Conservation (phyloP, 768 basidiomycete genomes). For the Nidularia pulvinata region DNA sequence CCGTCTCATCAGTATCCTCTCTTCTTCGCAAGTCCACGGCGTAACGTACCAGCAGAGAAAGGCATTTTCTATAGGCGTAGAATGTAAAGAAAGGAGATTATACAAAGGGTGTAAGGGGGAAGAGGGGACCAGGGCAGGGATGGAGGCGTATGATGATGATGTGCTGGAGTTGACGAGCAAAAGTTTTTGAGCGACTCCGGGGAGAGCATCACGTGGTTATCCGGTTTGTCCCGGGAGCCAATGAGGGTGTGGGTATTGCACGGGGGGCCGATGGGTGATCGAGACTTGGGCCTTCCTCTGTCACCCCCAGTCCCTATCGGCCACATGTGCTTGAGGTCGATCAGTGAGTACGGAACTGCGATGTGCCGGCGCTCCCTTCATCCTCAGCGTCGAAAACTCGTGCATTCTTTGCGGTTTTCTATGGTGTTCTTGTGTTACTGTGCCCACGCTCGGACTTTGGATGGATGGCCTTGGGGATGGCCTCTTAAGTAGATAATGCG, state of each 20-base stretch:
- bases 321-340: too few species aligned
- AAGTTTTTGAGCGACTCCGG: conserved; percentile 18
- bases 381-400: too few species aligned
- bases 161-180: conserved; percentile 10
- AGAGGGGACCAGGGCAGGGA: conserved; percentile 8
- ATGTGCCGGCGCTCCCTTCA: too few species aligned
- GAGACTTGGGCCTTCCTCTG: background rate
- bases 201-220: conserved; percentile 19
- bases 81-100: conserved; percentile 12
- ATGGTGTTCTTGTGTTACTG: too few species aligned
- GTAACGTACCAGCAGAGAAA: conserved; percentile 34
- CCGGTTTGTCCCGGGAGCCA: conserved; percentile 30
- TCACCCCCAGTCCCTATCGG: background rate
- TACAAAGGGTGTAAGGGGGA: conserved; percentile 12
- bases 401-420: too few species aligned
- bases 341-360: too few species aligned
- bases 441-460: too few species aligned
- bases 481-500: too few species aligned
- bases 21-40: background rate
- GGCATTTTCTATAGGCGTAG: conserved; percentile 27
- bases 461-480: too few species aligned
- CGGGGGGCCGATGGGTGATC: background rate
- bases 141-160: conserved; percentile 6
- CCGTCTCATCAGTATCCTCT: background rate
- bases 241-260: conserved; percentile 14